Conservation (phyloP, 2,329 filamentous ascomycete genomes). For the Lecanosticta acicola region DNA sequence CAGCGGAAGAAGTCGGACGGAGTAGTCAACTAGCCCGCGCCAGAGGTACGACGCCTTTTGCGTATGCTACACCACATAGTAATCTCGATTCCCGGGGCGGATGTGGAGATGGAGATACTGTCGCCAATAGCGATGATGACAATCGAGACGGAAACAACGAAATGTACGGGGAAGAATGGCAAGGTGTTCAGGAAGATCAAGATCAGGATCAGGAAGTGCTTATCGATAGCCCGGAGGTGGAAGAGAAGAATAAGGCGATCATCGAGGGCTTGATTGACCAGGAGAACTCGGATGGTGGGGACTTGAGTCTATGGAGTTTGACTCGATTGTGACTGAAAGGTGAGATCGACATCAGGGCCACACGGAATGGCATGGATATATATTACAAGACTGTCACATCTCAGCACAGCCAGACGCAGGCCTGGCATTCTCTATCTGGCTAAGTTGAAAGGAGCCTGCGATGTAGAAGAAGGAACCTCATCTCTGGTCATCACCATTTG, state of each 20-base stretch:
- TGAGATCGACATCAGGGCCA: conserved; percentile 7
- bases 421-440: too few species aligned
- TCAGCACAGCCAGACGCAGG: neutral
- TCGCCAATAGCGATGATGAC: conserved; percentile 14
- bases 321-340: neutral
- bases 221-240: conserved; percentile 10
- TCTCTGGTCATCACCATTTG: neutral
- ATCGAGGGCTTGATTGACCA: conserved; percentile 17
- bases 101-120: conserved; percentile 30
- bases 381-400: neutral
- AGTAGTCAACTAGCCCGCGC: conserved; percentile 35
- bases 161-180: conserved; percentile 27
- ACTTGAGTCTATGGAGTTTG: neutral
- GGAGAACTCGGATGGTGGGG: conserved; percentile 17
- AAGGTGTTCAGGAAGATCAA: conserved; percentile 32
- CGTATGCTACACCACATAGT: conserved; percentile 72
- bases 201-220: too few species aligned
- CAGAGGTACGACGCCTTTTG: conserved; percentile 52
- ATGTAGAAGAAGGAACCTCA: neutral
- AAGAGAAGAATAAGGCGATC: neutral
- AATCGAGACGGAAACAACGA: conserved; percentile 9
- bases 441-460: neutral
- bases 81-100: conserved; percentile 32
- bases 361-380: too few species aligned
- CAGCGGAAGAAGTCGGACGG: conserved; percentile 27